Conservation (phyloP, 768 basidiomycete species). For the Lyophyllum atratum region DNA sequence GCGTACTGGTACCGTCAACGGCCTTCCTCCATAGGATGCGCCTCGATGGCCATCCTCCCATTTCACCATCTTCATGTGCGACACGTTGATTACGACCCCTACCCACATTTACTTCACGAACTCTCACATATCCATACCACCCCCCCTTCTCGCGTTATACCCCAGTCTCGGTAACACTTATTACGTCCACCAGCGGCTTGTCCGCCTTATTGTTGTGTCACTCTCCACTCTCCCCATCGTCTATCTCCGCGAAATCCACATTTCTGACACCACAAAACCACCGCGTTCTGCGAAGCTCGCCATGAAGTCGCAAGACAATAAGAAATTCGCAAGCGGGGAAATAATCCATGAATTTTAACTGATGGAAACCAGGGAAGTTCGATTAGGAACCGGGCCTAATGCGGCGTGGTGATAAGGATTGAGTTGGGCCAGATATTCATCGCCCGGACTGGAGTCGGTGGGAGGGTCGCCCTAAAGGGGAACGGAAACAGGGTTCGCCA, state of each 20-base stretch:
- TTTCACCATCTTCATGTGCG: slow-evolving; percentile 17
- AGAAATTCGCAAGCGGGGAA: slow-evolving; percentile 9
- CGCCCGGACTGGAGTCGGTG: not conserved
- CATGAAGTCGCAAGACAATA: slow-evolving; percentile 5
- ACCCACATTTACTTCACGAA: slow-evolving; percentile 6
- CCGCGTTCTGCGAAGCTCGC: not conserved
- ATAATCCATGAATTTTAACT: not conserved
- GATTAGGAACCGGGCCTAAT: slow-evolving; percentile 2
- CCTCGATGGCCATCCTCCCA: slow-evolving; percentile 38
- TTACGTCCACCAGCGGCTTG: slow-evolving; percentile 5
- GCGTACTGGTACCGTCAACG: slow-evolving; percentile 36
- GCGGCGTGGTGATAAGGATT: slow-evolving; percentile 4
- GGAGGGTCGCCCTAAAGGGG: slow-evolving; percentile 1
- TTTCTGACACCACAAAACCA: slow-evolving; percentile 3
- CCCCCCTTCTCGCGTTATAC: slow-evolving; percentile 4
- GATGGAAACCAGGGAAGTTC: not conserved
- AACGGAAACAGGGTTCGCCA: not conserved
- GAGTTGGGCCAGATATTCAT: not conserved
- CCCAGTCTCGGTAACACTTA: slow-evolving; percentile 3
- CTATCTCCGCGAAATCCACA: slow-evolving; percentile 3
- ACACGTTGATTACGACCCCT: slow-evolving; percentile 18
- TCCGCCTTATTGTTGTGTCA: slow-evolving; percentile 4
- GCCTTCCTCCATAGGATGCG: slow-evolving; percentile 33
- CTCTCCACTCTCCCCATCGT: not conserved
- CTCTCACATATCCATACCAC: slow-evolving; percentile 14